Conservation (phyloP, 495 filamentous ascomycete genomes). For the Pseudotulostoma volvatum region DNA sequence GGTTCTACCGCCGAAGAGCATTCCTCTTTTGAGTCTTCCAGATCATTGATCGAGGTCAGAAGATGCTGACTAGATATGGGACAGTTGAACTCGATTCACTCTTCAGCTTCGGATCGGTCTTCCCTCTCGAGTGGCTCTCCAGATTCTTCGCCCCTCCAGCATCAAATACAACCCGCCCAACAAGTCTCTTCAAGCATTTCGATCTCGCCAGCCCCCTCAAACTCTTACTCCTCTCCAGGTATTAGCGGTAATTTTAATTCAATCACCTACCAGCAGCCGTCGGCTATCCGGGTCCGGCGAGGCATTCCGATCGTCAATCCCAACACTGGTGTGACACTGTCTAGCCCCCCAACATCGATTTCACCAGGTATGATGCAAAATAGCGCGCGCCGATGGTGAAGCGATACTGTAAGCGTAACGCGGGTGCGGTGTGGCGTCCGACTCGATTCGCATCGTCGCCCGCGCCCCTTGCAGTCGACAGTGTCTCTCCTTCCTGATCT, state of each 20-base stretch:
- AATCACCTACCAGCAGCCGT: conserved; percentile 71
- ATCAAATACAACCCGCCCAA: conserved; percentile 57
- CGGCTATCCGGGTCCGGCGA: conserved; percentile 76
- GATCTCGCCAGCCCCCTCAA: conserved; percentile 52
- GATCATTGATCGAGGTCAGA: not conserved
- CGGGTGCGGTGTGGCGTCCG: too few relatives aligned
- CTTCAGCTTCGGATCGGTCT: conserved; percentile 78
- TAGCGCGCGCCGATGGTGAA: conserved; percentile 47
- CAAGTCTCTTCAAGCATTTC: conserved; percentile 57
- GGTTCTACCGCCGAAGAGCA: not conserved
- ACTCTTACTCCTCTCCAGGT: conserved; percentile 33
- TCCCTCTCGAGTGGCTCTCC: conserved; percentile 90
- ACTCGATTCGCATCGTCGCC: not conserved
- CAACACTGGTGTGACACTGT: conserved; percentile 68
- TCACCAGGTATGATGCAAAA: conserved; percentile 77
- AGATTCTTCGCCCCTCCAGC: conserved; percentile 72
- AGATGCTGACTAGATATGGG: conserved; percentile 1
- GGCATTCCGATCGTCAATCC: conserved; percentile 98
- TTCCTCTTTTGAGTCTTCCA: not conserved
- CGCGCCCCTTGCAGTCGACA: not conserved
- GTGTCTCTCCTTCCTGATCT: conserved; percentile 2
- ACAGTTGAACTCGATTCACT: conserved; percentile 77
- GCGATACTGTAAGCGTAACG: too few relatives aligned
- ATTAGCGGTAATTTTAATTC: conserved; percentile 30
- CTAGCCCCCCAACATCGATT: conserved; percentile 82